These are phyloP conservation scores for Dothideomycetes sp. DNA, from an alignment of 2,329 filamentous ascomycete species.

Conservation along the genomic window DNA sequence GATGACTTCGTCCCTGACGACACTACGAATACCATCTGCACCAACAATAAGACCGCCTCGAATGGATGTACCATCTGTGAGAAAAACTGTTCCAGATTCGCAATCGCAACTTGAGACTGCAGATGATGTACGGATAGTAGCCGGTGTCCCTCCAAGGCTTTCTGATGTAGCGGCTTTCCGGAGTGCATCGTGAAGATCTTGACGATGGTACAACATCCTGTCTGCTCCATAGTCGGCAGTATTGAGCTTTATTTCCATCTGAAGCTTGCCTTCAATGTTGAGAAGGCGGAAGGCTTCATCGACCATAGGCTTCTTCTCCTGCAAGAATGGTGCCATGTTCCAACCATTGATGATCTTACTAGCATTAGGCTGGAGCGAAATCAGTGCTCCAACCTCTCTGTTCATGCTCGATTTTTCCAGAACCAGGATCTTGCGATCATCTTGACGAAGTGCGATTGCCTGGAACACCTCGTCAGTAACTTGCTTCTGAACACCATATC, in stretches of 20 bases:
- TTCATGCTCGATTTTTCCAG: constrained; percentile 24
- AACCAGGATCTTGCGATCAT: constrained; percentile 24
- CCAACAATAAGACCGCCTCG: constrained; percentile 27
- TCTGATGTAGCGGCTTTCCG: constrained; percentile 20
- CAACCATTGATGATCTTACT: constrained; percentile 28
- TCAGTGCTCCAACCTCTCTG: constrained; percentile 33
- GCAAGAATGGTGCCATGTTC: constrained; percentile 23
- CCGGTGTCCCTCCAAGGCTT: constrained; percentile 21
- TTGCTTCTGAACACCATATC: not conserved
- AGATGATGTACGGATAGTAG: constrained; percentile 21
- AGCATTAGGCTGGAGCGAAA: constrained; percentile 37
- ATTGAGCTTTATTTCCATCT: constrained; percentile 26
- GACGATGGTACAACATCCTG: constrained; percentile 34
- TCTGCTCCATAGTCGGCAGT: constrained; percentile 30
- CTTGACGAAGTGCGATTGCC: constrained; percentile 29
- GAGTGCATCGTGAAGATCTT: constrained; percentile 32
- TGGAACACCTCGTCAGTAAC: constrained; percentile 5
- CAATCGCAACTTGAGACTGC: constrained; percentile 21
- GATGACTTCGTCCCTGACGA: constrained; percentile 20
- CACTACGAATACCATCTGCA: constrained; percentile 30
- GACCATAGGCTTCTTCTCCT: constrained; percentile 25
- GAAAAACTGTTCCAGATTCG: constrained; percentile 22
- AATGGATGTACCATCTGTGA: constrained; percentile 24
- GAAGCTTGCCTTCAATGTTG: constrained; percentile 25
- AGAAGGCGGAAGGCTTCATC: constrained; percentile 32